These are phyloP conservation scores for Metarhizium sp. DNA, from an alignment of 2,329 filamentous ascomycete species.

Conservation along the genomic window DNA sequence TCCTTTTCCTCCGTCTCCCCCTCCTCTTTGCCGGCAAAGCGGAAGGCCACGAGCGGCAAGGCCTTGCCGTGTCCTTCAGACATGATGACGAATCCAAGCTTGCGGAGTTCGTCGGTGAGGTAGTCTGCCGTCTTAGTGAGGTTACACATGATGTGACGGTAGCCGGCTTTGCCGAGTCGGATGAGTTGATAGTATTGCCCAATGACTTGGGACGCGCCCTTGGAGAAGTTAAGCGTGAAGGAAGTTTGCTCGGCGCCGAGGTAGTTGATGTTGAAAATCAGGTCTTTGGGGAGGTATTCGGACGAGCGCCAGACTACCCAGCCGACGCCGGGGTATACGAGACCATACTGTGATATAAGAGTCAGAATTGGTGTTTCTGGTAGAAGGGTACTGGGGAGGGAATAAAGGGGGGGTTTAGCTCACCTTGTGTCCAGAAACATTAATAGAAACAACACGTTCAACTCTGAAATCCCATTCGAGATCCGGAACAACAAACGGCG, in stretches of 20 bases:
- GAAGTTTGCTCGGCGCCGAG: constrained; percentile 90
- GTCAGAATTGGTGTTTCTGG: not conserved
- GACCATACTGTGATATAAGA: constrained; percentile 33
- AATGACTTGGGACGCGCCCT: constrained; percentile 88
- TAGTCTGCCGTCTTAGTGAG: constrained; percentile 86
- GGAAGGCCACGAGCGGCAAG: constrained; percentile 84
- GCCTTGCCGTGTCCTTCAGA: constrained; percentile 68
- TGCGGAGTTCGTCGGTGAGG: constrained; percentile 61
- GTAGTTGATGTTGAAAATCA: constrained; percentile 99
- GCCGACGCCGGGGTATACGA: constrained; percentile 83
- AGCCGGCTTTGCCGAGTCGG: constrained; percentile 85
- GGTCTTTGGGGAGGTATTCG: constrained; percentile 76
- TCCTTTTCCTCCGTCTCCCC: constrained; percentile 39
- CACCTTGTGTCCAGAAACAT: constrained; percentile 87
- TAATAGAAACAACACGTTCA: constrained; percentile 84
- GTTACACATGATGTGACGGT: constrained; percentile 89
- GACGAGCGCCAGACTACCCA: constrained; percentile 86
- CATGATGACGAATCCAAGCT: constrained; percentile 80
- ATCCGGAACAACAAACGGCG: constrained; percentile 77
- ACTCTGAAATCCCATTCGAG: constrained; percentile 89
- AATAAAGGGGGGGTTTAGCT: not conserved
- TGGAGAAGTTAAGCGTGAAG: constrained; percentile 96
- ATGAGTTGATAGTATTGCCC: constrained; percentile 98
- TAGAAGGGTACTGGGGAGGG: not conserved
- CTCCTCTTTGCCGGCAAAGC: constrained; percentile 51